phyloP scores from a whole-genome alignment of 148 eudicot genomes.

The Polygonum maritimum region DNA sequence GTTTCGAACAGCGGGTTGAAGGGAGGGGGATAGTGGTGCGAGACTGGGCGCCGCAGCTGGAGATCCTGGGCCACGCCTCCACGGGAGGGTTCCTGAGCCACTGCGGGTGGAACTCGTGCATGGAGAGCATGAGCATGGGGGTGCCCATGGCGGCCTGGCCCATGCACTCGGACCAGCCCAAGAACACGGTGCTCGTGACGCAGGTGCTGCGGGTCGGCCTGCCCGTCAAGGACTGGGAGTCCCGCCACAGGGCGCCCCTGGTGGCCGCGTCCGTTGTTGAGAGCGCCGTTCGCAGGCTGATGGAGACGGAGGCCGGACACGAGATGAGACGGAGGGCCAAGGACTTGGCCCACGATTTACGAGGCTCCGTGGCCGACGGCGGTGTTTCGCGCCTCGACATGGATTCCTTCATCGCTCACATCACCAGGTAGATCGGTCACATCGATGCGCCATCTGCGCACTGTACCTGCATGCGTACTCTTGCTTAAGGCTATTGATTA shows the following conservation, averaged over 20 bases:
- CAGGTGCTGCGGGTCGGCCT: slow-evolving; percentile 31
- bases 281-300: slow-evolving; percentile 27
- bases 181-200: slow-evolving; percentile 29
- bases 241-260: slow-evolving; percentile 9
- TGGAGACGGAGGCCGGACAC: slow-evolving; percentile 37
- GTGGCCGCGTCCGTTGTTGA: slow-evolving; percentile 22
- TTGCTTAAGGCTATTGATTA: too few species aligned
- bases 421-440: slow-evolving; percentile 23
- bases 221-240: slow-evolving; percentile 29
- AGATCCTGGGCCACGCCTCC: slow-evolving; percentile 38
- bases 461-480: too few species aligned
- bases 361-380: slow-evolving; percentile 30
- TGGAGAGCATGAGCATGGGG: slow-evolving; percentile 55
- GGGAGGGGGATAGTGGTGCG: slow-evolving; percentile 35
- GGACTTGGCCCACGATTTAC: slow-evolving; percentile 22
- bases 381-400: slow-evolving; percentile 40
- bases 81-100: slow-evolving; percentile 57
- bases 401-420: slow-evolving; percentile 45
- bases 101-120: slow-evolving; percentile 71
- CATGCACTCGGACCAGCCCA: slow-evolving; percentile 63
- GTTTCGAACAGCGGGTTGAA: slow-evolving; percentile 43
- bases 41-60: slow-evolving; percentile 67
- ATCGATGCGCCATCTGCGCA: too few species aligned
- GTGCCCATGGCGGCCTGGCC: slow-evolving; percentile 61
- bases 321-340: slow-evolving; percentile 34